Evolutionary conservation across 2,329 filamentous ascomycete genomes (phyloP).

Genomic region (Gliomastix tumulicola): DNA sequence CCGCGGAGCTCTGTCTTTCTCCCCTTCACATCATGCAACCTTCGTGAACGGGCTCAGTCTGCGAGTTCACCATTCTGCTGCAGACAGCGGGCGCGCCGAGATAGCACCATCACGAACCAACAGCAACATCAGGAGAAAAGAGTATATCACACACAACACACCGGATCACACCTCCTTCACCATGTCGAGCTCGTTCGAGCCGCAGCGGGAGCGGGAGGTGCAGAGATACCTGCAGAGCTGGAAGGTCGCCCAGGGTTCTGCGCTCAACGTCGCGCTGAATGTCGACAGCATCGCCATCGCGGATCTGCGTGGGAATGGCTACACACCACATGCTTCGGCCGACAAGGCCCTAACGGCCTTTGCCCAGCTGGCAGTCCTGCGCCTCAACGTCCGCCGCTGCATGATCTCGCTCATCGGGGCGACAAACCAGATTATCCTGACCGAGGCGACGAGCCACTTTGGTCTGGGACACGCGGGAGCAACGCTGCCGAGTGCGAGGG

Average conservation of each 20-base stretch:
- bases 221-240: slow-evolving; percentile 21
- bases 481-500: no score
- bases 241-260: slow-evolving; percentile 21
- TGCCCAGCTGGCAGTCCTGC: slow-evolving; percentile 42
- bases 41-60: no score
- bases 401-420: slow-evolving; percentile 42
- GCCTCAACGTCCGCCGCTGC: slow-evolving; percentile 36
- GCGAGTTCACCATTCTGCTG: no score
- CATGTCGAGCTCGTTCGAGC: slow-evolving; percentile 15
- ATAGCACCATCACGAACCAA: no score
- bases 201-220: slow-evolving; percentile 21
- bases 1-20: no score
- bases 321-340: slow-evolving; percentile 19
- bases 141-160: no score
- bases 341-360: slow-evolving; percentile 34
- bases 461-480: slow-evolving; percentile 25
- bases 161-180: no score
- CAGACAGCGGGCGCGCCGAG: no score
- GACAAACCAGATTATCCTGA: slow-evolving; percentile 40
- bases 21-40: no score
- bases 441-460: slow-evolving; percentile 40
- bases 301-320: slow-evolving; percentile 18
- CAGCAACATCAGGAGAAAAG: no score
- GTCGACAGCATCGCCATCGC: slow-evolving; percentile 20
- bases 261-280: slow-evolving; percentile 19